Conservation (phyloP, 352 stramenopile genomes). For the Pythium biforme region DNA sequence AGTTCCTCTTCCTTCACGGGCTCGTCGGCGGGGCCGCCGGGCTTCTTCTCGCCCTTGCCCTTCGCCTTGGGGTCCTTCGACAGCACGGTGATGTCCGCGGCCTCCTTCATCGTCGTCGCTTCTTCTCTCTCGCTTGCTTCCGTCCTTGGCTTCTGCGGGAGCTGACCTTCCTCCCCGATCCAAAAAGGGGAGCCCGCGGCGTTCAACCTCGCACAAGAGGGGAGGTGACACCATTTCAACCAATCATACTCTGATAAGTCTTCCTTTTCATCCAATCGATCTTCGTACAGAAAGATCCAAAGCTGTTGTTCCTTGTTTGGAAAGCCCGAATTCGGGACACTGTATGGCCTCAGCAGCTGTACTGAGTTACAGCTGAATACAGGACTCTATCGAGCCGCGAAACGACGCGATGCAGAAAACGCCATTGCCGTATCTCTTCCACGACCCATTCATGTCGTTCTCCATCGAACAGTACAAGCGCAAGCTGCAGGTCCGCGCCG, state of each 20-base stretch:
- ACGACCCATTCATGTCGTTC: slow-evolving; percentile 28
- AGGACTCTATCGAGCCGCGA: neutral
- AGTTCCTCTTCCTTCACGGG: slow-evolving; percentile 55
- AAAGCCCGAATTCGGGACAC: slow-evolving; percentile 1
- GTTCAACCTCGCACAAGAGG: slow-evolving; percentile 6
- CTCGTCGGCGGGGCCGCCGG: slow-evolving; percentile 35
- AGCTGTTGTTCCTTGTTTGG: slow-evolving; percentile 19
- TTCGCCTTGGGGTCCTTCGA: slow-evolving; percentile 60
- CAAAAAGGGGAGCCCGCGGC: slow-evolving; percentile 12
- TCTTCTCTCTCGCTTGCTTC: slow-evolving; percentile 16
- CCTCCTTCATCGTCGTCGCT: slow-evolving; percentile 64
- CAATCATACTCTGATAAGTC: neutral
- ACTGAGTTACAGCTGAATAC: slow-evolving; percentile 12
- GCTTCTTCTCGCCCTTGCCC: slow-evolving; percentile 24
- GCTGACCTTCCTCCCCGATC: slow-evolving; percentile 13
- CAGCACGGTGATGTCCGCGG: slow-evolving; percentile 52
- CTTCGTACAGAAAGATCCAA: slow-evolving; percentile 3
- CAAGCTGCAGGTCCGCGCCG: slow-evolving; percentile 49
- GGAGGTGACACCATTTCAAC: slow-evolving; percentile 7
- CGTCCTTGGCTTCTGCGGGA: slow-evolving; percentile 22
- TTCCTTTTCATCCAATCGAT: slow-evolving; percentile 26
- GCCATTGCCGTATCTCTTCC: neutral
- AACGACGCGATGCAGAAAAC: slow-evolving; percentile 16
- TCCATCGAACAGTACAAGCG: slow-evolving; percentile 64
- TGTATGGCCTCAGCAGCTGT: neutral